Conservation (phyloP, 2,329 filamentous ascomycete genomes). For the Ceratocystis ficicola region DNA sequence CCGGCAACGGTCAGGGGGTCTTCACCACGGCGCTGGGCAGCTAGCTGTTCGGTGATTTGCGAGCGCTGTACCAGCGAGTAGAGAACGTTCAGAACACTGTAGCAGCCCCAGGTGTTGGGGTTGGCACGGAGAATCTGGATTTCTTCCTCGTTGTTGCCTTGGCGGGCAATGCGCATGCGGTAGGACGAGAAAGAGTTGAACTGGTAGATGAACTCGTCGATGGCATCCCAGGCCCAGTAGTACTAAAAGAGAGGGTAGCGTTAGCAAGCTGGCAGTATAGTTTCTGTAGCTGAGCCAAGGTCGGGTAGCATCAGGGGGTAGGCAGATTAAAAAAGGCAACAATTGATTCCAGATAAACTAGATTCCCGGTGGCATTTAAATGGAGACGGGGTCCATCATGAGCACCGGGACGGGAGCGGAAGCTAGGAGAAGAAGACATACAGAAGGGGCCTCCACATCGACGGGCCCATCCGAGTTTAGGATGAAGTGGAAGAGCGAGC, state of each 20-base stretch:
- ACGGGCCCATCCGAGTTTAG: conserved; percentile 98
- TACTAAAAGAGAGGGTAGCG: conserved; percentile 45
- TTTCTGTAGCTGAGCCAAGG: too few relatives aligned
- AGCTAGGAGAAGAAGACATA: conserved; percentile 39
- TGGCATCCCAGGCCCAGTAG: conserved; percentile 99
- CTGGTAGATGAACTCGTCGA: conserved; percentile 99
- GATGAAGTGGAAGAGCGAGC: conserved; percentile 98
- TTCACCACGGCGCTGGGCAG: conserved; percentile 86
- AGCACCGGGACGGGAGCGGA: background rate
- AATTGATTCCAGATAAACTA: too few relatives aligned
- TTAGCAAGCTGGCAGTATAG: conserved; percentile 10
- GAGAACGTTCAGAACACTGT: conserved; percentile 96
- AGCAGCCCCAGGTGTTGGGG: conserved; percentile 98
- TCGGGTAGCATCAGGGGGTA: background rate
- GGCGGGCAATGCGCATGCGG: conserved; percentile 77
- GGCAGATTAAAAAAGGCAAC: background rate
- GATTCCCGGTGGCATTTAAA: too few relatives aligned
- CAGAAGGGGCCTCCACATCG: conserved; percentile 89
- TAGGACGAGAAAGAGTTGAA: conserved; percentile 99
- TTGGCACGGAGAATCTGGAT: conserved; percentile 84
- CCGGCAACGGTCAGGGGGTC: conserved; percentile 79
- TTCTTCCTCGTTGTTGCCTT: conserved; percentile 80
- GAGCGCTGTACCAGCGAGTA: conserved; percentile 98
- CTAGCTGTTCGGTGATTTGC: conserved; percentile 94
- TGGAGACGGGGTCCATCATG: too few relatives aligned